Base-by-base conservation (phyloP, 192 early-diverging fungal genomes). In the Coemansia pectinata region DNA sequence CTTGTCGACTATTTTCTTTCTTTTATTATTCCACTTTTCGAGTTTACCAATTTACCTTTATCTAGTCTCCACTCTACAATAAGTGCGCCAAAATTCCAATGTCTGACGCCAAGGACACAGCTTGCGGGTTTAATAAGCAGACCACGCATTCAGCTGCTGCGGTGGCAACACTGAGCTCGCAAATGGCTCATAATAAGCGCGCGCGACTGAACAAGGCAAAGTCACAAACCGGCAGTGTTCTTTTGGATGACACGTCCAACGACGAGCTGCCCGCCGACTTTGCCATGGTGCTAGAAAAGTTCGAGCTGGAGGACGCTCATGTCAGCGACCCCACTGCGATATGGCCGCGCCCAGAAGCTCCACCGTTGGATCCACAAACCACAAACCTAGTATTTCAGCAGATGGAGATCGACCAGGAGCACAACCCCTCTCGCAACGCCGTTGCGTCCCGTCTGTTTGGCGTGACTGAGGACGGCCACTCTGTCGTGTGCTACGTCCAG, bases 371-470 rank as follows among this genome's bases (percentile, higher is more conserved):
- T 67, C 31, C 76, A 10, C 45, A 65, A 34, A 44, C 36, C n/a
- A 67, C 62, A 11, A 67, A 57, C 19, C 74, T 87, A 87, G 92
- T 96, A 1, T 99, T 99, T 66, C 96, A 98, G 77, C 97, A 99
- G 73, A 91, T 99, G 78, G 97, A 99, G 66, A 85, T 94, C 36
- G 95, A 97, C 69, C 95, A 99, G 39, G 86, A 90, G 75, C 86
- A 87, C 58, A 85, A 88, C 45, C 65, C 75, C 4, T 41, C 40
- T 23, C 50, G 63, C 14, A 86, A 88, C 27, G 61, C 73, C 15
- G 89, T 94, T 8, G 79, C 88, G 5, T 71, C 95, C 44, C 88
- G 95, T 3, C 83, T 98, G 84, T 97, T 81, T 75, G 97, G 97
- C 45, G 84, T 94, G 8, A 97, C 95, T 1, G 87, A 90, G 66